A percentile compares a stretch with the other conserved stretches of the same genome.
Evolutionary conservation across 1,284 basidiomycete species (phyloP).

Genomic region (Tilletia walkeri): DNA sequence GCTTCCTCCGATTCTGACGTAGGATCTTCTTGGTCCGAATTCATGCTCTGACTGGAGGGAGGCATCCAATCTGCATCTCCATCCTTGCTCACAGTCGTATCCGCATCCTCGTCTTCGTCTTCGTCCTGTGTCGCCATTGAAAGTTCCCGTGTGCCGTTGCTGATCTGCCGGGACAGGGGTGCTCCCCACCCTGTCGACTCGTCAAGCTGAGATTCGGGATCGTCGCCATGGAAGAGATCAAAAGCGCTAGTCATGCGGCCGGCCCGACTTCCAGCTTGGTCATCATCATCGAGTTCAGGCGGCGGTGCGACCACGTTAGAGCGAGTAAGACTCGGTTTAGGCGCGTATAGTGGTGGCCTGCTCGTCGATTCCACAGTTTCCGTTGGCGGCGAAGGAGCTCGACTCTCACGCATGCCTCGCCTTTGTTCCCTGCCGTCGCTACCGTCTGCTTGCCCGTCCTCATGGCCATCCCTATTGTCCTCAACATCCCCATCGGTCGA

Average conservation of each 20-base stretch:
- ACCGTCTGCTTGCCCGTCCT: background rate
- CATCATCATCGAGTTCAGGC: constrained; percentile 17
- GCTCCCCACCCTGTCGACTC: background rate
- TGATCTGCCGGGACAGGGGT: background rate
- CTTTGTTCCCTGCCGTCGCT: constrained; percentile 19
- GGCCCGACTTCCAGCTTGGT: background rate
- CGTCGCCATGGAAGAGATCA: constrained; percentile 11
- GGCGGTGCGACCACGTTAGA: constrained; percentile 34
- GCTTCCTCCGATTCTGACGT: constrained; percentile 16
- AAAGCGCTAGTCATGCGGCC: background rate
- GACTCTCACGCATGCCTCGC: constrained; percentile 17
- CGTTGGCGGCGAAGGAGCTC: background rate
- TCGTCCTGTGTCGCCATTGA: background rate
- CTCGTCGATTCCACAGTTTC: constrained; percentile 19
- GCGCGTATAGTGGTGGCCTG: constrained; percentile 34
- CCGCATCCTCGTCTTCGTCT: background rate
- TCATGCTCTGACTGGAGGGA: background rate
- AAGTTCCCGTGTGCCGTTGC: constrained; percentile 7
- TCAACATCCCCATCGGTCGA: background rate
- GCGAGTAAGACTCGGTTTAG: constrained; percentile 42
- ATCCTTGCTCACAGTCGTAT: background rate
- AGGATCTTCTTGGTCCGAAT: background rate
- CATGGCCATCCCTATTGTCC: background rate
- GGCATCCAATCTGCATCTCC: background rate
- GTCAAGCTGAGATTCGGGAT: constrained; percentile 11